These are phyloP conservation scores for Purpureocillium takamizusanense DNA, from an alignment of 2,329 filamentous ascomycete species.

Conservation along the genomic window DNA sequence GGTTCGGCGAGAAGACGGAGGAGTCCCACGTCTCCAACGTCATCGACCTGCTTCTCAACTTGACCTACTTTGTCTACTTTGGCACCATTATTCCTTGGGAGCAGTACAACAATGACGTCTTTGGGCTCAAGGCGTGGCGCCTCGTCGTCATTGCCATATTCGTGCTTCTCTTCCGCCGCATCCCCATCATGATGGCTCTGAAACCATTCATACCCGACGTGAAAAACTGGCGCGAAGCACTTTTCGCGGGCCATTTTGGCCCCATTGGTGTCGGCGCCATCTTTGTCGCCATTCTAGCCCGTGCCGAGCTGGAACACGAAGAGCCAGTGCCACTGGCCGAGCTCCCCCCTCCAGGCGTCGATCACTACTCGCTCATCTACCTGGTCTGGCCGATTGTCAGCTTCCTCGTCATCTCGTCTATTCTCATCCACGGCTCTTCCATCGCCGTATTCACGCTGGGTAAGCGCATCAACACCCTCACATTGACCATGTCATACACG, in stretches of 20 bases:
- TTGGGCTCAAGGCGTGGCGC: constrained; percentile 79
- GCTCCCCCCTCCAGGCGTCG: constrained; percentile 44
- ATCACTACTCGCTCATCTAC: constrained; percentile 62
- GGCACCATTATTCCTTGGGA: constrained; percentile 96
- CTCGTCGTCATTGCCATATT: constrained; percentile 89
- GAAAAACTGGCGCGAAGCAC: constrained; percentile 94
- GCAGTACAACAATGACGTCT: constrained; percentile 66
- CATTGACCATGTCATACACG: constrained; percentile 93
- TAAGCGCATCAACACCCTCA: constrained; percentile 95
- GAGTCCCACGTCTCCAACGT: constrained; percentile 99
- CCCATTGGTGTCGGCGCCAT: constrained; percentile 96
- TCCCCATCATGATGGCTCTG: constrained; percentile 84
- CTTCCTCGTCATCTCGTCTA: constrained; percentile 90
- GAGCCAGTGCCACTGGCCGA: constrained; percentile 63
- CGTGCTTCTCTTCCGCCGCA: constrained; percentile 90
- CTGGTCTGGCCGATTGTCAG: constrained; percentile 94
- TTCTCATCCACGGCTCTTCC: constrained; percentile 94
- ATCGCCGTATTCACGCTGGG: constrained; percentile 95
- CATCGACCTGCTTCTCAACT: constrained; percentile 91
- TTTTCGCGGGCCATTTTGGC: constrained; percentile 95
- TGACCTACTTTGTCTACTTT: constrained; percentile 97
- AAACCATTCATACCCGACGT: constrained; percentile 94
- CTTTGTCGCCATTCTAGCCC: constrained; percentile 85
- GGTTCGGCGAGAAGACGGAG: constrained; percentile 97
- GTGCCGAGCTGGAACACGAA: constrained; percentile 79